Percentiles rank a stretch among this genome's conserved stretches.
These are phyloP conservation scores for Trichoderma oligosporum DNA, from an alignment of 2,329 filamentous ascomycete genomes.

Conservation along the genomic window DNA sequence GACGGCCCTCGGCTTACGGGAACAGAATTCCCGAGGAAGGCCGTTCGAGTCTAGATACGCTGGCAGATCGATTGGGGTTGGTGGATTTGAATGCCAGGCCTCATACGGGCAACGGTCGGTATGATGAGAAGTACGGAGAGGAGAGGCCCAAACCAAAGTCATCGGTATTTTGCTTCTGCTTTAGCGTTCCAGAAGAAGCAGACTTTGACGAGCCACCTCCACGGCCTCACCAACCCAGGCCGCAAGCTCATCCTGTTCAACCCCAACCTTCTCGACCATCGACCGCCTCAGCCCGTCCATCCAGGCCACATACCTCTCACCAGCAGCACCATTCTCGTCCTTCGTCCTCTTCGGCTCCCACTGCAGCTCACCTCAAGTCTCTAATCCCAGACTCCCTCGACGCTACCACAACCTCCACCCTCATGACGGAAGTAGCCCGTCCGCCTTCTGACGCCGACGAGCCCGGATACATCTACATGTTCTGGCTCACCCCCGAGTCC, in stretches of 20 bases:
- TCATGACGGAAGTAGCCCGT: slow-evolving; percentile 74
- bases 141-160: slow-evolving; percentile 26
- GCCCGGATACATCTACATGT: slow-evolving; percentile 95
- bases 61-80: slow-evolving; percentile 74
- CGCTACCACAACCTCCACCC: slow-evolving; percentile 62
- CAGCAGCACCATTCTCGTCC: slow-evolving; percentile 25
- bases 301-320: slow-evolving; percentile 29
- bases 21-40: slow-evolving; percentile 56
- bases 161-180: slow-evolving; percentile 49
- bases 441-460: slow-evolving; percentile 65
- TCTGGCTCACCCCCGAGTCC: slow-evolving; percentile 77
- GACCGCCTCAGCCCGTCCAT: slow-evolving; percentile 22
- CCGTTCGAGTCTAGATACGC: slow-evolving; percentile 78
- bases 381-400: slow-evolving; percentile 67
- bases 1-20: not conserved
- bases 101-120: slow-evolving; percentile 25
- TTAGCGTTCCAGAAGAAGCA: slow-evolving; percentile 47
- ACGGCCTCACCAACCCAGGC: slow-evolving; percentile 39
- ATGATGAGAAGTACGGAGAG: slow-evolving; percentile 25
- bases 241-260: slow-evolving; percentile 47
- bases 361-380: slow-evolving; percentile 32
- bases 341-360: slow-evolving; percentile 32
- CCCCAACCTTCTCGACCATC: slow-evolving; percentile 30
- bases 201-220: slow-evolving; percentile 37
- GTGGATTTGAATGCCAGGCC: slow-evolving; percentile 56